Base-by-base conservation (phyloP, 2,329 filamentous ascomycete genomes). In the Colletotrichum caudatum region DNA sequence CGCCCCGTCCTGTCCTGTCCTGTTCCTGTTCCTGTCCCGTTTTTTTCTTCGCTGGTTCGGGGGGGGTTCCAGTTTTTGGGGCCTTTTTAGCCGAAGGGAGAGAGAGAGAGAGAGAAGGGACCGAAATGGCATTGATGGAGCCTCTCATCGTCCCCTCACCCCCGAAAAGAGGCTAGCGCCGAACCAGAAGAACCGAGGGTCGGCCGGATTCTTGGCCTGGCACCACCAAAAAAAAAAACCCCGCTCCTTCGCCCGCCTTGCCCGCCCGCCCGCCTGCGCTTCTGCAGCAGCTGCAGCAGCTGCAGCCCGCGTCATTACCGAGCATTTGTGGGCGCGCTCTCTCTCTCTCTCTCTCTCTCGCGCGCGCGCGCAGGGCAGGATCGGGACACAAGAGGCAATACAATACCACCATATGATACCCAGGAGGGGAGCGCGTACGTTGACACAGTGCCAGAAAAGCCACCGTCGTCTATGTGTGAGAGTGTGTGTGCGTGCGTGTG, bases 271-370 rank as follows among this genome's bases (percentile, higher is more conserved):
- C 20, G 53, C 29, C 29, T 56, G 33, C 20, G 20, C 29, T 23
- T 23, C 3, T 56, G 53, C 53, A 56, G 20, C 20, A 37, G 53
- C 53, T 11, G 20, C 3, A 48, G 41, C 58, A 61, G 53, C 33
- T 62, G 29, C 59, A 62, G 41, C 59, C 51, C 29, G 59, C 59
- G 59, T 62, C 59, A 62, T 62, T 62, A 62, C 59, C 59, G 59
- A 62, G 59, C 41, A n/a, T 33, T 48, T 60, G 58, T 46, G 29
- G 58, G 41, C 41, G 41, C 41, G 41, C n/a, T n/a, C n/a, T n/a
- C n/a, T n/a, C n/a, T n/a, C n/a, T n/a, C n/a, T n/a, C n/a, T n/a
- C n/a, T n/a, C n/a, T n/a, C n/a, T n/a, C n/a, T n/a, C 44, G 44
- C 44, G n/a, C 26, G 26, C 26, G 26, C 26, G 26, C 26, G 26